Percentiles rank a stretch among this genome's conserved stretches.
phyloP scores from a whole-genome alignment of 2,329 filamentous ascomycete genomes.

The Leptographium lundbergii region DNA sequence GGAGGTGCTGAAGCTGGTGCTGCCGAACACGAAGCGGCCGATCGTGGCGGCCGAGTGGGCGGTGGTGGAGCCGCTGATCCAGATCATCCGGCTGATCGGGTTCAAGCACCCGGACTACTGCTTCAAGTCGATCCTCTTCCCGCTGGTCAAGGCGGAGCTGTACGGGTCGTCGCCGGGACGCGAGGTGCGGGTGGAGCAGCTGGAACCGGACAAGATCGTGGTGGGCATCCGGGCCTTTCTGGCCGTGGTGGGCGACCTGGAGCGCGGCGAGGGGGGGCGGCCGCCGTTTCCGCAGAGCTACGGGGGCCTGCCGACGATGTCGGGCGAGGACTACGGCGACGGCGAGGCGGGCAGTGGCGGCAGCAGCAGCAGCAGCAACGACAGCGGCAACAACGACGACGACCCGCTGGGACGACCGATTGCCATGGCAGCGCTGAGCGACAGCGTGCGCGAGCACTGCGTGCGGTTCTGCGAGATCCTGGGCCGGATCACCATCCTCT shows the following conservation, averaged over 20 bases:
- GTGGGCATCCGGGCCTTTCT: conserved; percentile 91
- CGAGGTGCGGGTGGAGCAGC: conserved; percentile 76
- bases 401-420: conserved; percentile 57
- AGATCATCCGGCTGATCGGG: conserved; percentile 87
- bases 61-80: conserved; percentile 82
- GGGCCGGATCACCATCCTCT: conserved; percentile 90
- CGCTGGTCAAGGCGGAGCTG: conserved; percentile 83
- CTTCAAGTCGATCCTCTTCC: conserved; percentile 87
- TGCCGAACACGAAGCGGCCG: conserved; percentile 68
- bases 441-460: conserved; percentile 75
- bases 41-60: conserved; percentile 71
- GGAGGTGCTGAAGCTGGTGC: conserved; percentile 72
- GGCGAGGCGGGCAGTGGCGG: conserved; percentile 3
- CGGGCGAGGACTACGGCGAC: conserved; percentile 21
- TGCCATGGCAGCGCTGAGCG: conserved; percentile 50
- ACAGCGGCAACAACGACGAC: conserved; percentile 28
- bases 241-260: conserved; percentile 83
- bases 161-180: conserved; percentile 51
- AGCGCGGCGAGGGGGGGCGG: conserved; percentile 62
- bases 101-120: conserved; percentile 90
- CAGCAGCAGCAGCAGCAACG: conserved; percentile 6
- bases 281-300: conserved; percentile 77
- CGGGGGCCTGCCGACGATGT: conserved; percentile 11
- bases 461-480: conserved; percentile 86
- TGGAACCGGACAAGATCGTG: conserved; percentile 95